Evolutionary conservation across 225 moss, liverwort and hornwort genomes (phyloP), one percentile per base, ranked within the genome.

Genomic region (Neckera pumila): DNA sequence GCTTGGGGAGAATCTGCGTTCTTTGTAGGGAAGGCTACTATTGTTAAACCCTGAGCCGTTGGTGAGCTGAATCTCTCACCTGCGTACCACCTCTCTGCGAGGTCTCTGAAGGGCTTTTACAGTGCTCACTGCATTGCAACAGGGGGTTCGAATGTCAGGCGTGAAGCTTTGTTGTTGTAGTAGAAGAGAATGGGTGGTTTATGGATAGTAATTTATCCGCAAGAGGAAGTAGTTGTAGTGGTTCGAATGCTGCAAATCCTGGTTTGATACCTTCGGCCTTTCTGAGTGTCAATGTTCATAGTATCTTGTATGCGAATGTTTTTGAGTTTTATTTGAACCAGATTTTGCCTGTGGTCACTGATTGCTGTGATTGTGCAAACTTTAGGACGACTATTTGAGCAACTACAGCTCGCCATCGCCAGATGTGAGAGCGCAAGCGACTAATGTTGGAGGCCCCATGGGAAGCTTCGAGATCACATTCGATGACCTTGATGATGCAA

Each of bases 391-490:
- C 62, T 87, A 88, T 74, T 83, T 93, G 82, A 94, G 94, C 90
- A 92, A 87, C 79, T 79, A 86, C 51, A 91, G 92, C 83, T 91
- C 94, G 25, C 90, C 92, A 36, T 95, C 96, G 36, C 92, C 95
- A 31, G 90, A 91, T 85, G 89, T 92, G 25, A 80, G 83, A 66
- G 92, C 92, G 30, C 89, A 83, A 60, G 90, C 89, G 10, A 90
- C 84, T 58, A 90, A 87, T 33, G 57, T 72, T 42, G 93, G 88
- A 72, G 92, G 83, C 31, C 22, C 90, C 64, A 85, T 87, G 85
- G 81, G 94, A 47, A 95, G 92, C 86, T 92, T 94, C 80, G 90
- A 92, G 76, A 92, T 88, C 84, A 95, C 93, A 90, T 93, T 97
- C 17, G 94, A 90, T 47, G 93, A 97, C 57, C 87, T 93, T 56